These are phyloP conservation scores for Diaporthe vexans DNA, from an alignment of 2,329 filamentous ascomycete species.

Conservation along the genomic window DNA sequence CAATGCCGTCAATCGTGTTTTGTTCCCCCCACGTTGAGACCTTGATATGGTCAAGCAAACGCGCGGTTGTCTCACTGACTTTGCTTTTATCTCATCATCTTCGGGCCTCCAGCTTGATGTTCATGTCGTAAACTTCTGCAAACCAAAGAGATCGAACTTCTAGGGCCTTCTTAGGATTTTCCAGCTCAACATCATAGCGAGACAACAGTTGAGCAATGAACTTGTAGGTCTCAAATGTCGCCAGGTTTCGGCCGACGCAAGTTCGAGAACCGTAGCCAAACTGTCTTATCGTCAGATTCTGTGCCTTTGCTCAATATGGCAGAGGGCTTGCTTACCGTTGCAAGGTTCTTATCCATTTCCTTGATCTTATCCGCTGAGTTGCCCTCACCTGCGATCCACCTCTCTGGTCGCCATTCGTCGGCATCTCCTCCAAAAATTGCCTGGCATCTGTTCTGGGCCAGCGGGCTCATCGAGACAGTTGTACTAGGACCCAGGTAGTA, in stretches of 20 bases:
- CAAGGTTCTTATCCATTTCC: constrained; percentile 23
- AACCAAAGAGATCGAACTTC: constrained; percentile 12
- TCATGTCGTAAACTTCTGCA: constrained; percentile 14
- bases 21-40: not conserved
- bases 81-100: not conserved
- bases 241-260: not conserved
- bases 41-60: not conserved
- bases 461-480: not conserved
- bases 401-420: constrained; percentile 7
- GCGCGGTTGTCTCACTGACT: not conserved
- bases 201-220: constrained; percentile 1
- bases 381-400: constrained; percentile 1
- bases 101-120: not conserved
- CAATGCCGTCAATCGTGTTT: too few species aligned
- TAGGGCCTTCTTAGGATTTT: not conserved
- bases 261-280: constrained; percentile 14
- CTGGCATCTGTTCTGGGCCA: constrained; percentile 7
- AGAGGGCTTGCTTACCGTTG: not conserved
- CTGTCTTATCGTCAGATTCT: not conserved
- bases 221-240: constrained; percentile 4
- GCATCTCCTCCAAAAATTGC: not conserved
- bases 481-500: not conserved
- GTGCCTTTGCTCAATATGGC: too few species aligned
- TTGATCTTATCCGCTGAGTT: not conserved
- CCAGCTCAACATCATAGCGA: constrained; percentile 1